Percentiles rank a stretch among this genome's conserved stretches.
These are phyloP conservation scores for Chrysosporium queenslandicum DNA, from an alignment of 2,329 filamentous ascomycete genomes.

Conservation along the genomic window DNA sequence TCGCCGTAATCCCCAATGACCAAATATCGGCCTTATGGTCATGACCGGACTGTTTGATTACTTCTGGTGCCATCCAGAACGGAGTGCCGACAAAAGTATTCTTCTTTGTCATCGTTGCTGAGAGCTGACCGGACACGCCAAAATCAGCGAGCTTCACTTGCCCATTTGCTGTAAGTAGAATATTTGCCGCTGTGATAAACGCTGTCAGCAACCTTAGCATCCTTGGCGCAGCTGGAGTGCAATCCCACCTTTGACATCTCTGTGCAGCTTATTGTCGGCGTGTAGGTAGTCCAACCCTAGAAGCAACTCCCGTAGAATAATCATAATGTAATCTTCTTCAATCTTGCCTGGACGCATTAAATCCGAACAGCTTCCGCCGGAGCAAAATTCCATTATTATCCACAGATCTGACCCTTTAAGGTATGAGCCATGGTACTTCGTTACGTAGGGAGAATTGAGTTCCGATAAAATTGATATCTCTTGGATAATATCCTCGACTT, in stretches of 20 bases:
- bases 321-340: slow-evolving; percentile 90
- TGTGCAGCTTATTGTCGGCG: slow-evolving; percentile 87
- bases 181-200: slow-evolving; percentile 63
- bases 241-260: slow-evolving; percentile 80
- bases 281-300: slow-evolving; percentile 88
- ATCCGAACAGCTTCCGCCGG: slow-evolving; percentile 90
- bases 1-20: slow-evolving; percentile 88
- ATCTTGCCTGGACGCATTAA: slow-evolving; percentile 89
- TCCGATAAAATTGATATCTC: slow-evolving; percentile 97
- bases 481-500: slow-evolving; percentile 98
- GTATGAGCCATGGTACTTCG: slow-evolving; percentile 95
- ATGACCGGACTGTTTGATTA: slow-evolving; percentile 96
- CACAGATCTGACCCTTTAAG: slow-evolving; percentile 92
- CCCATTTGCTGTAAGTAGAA: slow-evolving; percentile 76
- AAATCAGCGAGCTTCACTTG: slow-evolving; percentile 98
- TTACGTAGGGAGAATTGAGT: slow-evolving; percentile 90
- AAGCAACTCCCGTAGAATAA: slow-evolving; percentile 82
- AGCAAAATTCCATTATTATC: slow-evolving; percentile 99
- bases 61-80: slow-evolving; percentile 99
- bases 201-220: slow-evolving; percentile 6
- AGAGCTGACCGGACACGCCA: slow-evolving; percentile 89
- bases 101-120: slow-evolving; percentile 98
- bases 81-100: slow-evolving; percentile 97
- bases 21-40: slow-evolving; percentile 97
- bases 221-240: background rate